Base-by-base conservation (phyloP, 257 asterid species). In the Nicotiana sylvestris region DNA sequence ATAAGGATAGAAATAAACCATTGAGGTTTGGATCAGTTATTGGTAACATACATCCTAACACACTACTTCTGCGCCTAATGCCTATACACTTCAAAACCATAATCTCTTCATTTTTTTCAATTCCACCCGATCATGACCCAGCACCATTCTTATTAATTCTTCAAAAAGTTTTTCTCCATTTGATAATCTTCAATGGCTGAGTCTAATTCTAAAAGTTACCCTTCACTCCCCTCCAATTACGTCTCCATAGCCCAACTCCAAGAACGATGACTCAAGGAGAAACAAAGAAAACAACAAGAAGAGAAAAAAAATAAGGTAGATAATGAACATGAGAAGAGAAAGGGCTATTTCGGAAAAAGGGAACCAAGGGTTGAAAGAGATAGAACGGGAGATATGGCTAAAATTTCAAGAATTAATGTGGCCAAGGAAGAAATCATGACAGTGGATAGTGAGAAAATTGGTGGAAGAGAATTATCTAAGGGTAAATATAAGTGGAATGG, bases 151-250 rank as follows among this genome's bases (percentile, higher is more conserved):
- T 76, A 35, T 8, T 49, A 55, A 12, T 70, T 72, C 35, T 25
- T 43, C 6, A 21, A 4, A 43, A 12, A 46, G 9, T 13, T 30
- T 30, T 64, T 11, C 37, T 27, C 2, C 29, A n/a, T 67, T 2
- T 39, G 39, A 13, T 43, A 43, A 43, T 51, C 80, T 1, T 76
- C 64, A 51, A 76, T 76, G 80, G 27, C 65, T 76, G 80, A 57
- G 30, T 2, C 33, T 51, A 21, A 49, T 76, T 33, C 16, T 16
- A 77, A 43, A 35, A 88, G 79, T 29, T 74, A 82, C 64, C 86
- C 89, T n/a, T 77, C 88, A 56, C 81, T 94, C 46, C 97, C 97
- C 10, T 82, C 95, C 2, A 86, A 88, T 81, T 94, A 93, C 86
- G 93, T 94, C 17, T 84, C 97, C n/a, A 64, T 91, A 0, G 89